Evolutionary conservation across 257 asterid genomes (phyloP), one percentile per base, ranked within the genome.

Genomic region (Fraxinus americana): DNA sequence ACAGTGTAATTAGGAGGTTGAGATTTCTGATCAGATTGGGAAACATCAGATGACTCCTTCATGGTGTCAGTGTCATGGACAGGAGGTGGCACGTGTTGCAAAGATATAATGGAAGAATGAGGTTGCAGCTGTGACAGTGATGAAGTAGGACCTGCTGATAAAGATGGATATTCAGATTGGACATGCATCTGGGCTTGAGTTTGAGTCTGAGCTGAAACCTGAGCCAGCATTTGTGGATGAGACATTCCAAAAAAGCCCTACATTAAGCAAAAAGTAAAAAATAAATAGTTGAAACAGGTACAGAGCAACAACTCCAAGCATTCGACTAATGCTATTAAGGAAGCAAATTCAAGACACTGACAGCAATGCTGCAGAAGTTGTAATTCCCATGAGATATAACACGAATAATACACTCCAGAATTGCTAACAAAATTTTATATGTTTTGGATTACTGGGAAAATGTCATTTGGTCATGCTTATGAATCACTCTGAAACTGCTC

Each of bases 171-270:
- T 34, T 84, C 82, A 1, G 84, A 75, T 43, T 78, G 79, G 21
- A 82, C 30, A 23, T 71, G 87, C 80, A 80, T n/a, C 69, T 78
- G 88, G 17, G 72, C 19, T 30, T 68, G 88, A 78, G 81, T 57
- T 82, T 82, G 94, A 25, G 88, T 83, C 70, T 86, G 92, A 68
- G 87, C 83, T 17, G 88, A 74, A 75, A 90, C 30, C 83, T 86
- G 96, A 77, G 92, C 84, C 67, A 82, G 85, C 70, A 80, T 78
- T 77, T 92, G 94, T 82, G 88, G 93, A 78, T 88, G 91, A 3
- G 94, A 82, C 52, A 85, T 76, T 75, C 91, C 97, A 63, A 82
- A 80, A 11, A 78, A 48, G 66, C 88, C 94, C 97, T 89, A 74
- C 75, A 76, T 71, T 75, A 82, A 75, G 67, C 59, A 72, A 81